Evolutionary conservation across 805 yeast species (phyloP), one percentile per base, ranked within the genome.

Genomic region (Barnettozyma vustinii): DNA sequence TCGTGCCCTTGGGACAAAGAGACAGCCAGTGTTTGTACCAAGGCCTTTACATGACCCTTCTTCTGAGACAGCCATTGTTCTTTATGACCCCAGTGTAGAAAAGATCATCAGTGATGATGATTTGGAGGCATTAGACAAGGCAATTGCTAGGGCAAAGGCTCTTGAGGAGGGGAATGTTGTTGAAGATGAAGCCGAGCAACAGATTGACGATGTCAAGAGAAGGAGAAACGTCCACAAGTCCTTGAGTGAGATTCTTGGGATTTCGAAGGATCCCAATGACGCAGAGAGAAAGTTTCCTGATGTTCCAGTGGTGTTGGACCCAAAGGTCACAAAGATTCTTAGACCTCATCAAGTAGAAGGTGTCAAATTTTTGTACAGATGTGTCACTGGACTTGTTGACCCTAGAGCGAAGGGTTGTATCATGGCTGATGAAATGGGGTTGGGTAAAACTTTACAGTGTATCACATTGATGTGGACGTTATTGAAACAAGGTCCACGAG

Each of bases 271-370:
- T 36, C 77, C 81, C 0, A 74, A 74, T 46, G 81, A 76, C 68
- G 70, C 67, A 27, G 65, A 58, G 43, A 72, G 69, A 51, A 80
- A 75, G 53, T 82, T 79, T 56, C 88, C 96, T 0, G 83, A 87
- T 60, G 97, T 94, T 9, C 96, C 99, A 0, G 98, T 94, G 8
- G 97, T 94, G 1, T 86, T 94, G 42, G 99, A 94, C 64, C 99
- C 99, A 0, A 77, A 76, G 50, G 71, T 94, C 32, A 80, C 94
- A 20, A 87, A 86, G 61, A 83, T 88, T 40, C 71, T 94, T 42
- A 78, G 99, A 55, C 99, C 99, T 1, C 99, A 94, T 72, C 99
- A 94, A 65, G 83, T 94, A 5, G 96, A 92, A 44, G 99, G 99
- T 54, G 97, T 92, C 39, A 80, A 87, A 64, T 94, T 94, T 63